Evolutionary conservation across 257 asterid species (phyloP).

Genomic region (Penstemon eatonii): DNA sequence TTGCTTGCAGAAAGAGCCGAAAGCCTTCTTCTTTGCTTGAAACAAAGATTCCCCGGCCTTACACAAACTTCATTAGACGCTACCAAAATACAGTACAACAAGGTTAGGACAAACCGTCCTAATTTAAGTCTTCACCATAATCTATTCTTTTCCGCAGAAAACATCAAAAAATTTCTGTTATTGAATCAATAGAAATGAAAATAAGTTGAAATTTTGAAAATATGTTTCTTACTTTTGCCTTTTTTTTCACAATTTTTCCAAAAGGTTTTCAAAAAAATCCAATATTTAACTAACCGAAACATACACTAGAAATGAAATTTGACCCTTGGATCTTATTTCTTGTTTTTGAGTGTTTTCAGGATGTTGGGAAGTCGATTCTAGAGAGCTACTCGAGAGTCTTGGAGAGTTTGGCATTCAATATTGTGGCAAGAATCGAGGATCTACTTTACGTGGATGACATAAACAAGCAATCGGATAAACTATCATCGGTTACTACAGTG

Average conservation of each 20-base stretch:
- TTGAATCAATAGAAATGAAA: too few relatives aligned
- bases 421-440: slow-evolving; percentile 80
- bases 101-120: slow-evolving; percentile 41
- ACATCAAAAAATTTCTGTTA: too few relatives aligned
- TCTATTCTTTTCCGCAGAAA: neutral
- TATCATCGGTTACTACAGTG: slow-evolving; percentile 38
- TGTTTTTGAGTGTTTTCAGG: slow-evolving; percentile 43
- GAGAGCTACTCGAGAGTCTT: slow-evolving; percentile 98
- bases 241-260: too few relatives aligned
- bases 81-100: slow-evolving; percentile 81
- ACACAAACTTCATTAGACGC: slow-evolving; percentile 76
- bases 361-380: slow-evolving; percentile 81
- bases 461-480: slow-evolving; percentile 57
- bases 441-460: slow-evolving; percentile 78
- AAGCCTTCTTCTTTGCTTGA: slow-evolving; percentile 66
- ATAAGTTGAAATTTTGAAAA: too few relatives aligned
- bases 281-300: too few relatives aligned
- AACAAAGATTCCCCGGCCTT: slow-evolving; percentile 75
- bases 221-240: too few relatives aligned
- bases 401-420: slow-evolving; percentile 87
- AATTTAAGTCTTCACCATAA: neutral
- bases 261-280: too few relatives aligned
- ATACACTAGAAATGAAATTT: too few relatives aligned
- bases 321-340: neutral
- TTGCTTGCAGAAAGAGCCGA: slow-evolving; percentile 83